phyloP scores from a whole-genome alignment of 257 asterid genomes.

The Solanum paucissectum region DNA sequence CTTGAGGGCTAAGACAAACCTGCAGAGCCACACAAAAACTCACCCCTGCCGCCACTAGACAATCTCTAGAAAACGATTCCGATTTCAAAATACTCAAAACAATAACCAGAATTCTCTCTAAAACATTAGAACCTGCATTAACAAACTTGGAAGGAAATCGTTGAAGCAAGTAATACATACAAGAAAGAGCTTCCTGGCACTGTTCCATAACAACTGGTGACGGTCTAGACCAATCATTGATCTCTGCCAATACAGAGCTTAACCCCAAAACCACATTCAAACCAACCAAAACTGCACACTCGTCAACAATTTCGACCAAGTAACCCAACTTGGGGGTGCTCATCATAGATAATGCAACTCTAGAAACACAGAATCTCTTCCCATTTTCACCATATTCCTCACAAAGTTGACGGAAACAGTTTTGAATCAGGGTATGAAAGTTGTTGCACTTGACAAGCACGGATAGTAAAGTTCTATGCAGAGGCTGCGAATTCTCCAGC shows the following conservation, averaged over 20 bases:
- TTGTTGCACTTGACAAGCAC: conserved; percentile 51
- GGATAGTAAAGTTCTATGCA: conserved; percentile 75
- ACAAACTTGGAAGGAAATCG: conserved; percentile 60
- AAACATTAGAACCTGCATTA: conserved; percentile 4
- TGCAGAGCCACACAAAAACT: conserved; percentile 75
- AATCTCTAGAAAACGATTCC: conserved; percentile 71
- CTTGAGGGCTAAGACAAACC: conserved; percentile 55
- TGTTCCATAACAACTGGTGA: conserved; percentile 94
- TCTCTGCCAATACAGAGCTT: conserved; percentile 42
- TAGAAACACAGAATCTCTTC: conserved; percentile 67
- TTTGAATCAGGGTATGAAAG: conserved; percentile 33
- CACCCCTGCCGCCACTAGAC: conserved; percentile 96
- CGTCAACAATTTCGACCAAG: conserved; percentile 67
- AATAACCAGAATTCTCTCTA: conserved; percentile 36
- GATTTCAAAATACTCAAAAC: conserved; percentile 62
- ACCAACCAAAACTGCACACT: conserved; percentile 61
- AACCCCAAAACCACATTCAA: conserved; percentile 70
- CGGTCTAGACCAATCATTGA: conserved; percentile 55
- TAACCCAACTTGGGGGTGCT: conserved; percentile 82
- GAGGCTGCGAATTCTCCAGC: conserved; percentile 71
- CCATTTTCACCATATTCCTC: conserved; percentile 65
- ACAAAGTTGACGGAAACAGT: conserved; percentile 48
- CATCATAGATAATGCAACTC: conserved; percentile 88
- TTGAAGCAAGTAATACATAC: conserved; percentile 84
- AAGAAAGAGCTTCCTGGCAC: conserved; percentile 93